A percentile compares a stretch with the other conserved stretches of the same genome.
Evolutionary conservation across 2,329 filamentous ascomycete genomes (phyloP).

Genomic region (Paraphaeosphaeria sporulosa): DNA sequence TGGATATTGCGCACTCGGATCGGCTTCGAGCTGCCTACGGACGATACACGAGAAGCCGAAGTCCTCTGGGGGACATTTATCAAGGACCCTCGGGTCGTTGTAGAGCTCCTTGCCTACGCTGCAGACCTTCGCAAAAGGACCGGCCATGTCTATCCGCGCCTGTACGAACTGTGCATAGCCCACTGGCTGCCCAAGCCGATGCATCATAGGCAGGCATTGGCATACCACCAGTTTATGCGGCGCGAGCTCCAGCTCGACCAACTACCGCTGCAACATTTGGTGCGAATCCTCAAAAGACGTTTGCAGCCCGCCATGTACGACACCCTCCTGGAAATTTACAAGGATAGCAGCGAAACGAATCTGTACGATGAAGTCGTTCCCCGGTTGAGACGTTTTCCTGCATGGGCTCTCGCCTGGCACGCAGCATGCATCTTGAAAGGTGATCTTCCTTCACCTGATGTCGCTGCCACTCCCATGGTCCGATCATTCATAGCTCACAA

Average conservation of each 20-base stretch:
- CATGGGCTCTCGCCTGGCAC: slow-evolving; percentile 50
- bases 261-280: slow-evolving; percentile 35
- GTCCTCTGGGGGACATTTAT: slow-evolving; percentile 58
- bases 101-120: slow-evolving; percentile 51
- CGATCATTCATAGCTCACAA: slow-evolving; percentile 38
- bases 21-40: slow-evolving; percentile 48
- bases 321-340: slow-evolving; percentile 49
- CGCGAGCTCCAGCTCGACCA: slow-evolving; percentile 31
- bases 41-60: slow-evolving; percentile 47
- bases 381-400: slow-evolving; percentile 32
- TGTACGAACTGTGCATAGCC: slow-evolving; percentile 57
- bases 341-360: slow-evolving; percentile 42
- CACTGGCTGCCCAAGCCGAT: slow-evolving; percentile 40
- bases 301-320: slow-evolving; percentile 31
- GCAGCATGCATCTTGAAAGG: slow-evolving; percentile 43
- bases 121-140: slow-evolving; percentile 49
- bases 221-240: slow-evolving; percentile 37
- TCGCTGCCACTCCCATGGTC: slow-evolving; percentile 39
- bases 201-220: slow-evolving; percentile 25
- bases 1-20: slow-evolving; percentile 51
- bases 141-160: slow-evolving; percentile 40
- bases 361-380: slow-evolving; percentile 54
- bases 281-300: slow-evolving; percentile 14
- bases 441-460: slow-evolving; percentile 48
- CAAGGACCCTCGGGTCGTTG: slow-evolving; percentile 43